Base-by-base conservation (phyloP, 2,329 filamentous ascomycete genomes). In the Calonectria pseudoturangicola region DNA sequence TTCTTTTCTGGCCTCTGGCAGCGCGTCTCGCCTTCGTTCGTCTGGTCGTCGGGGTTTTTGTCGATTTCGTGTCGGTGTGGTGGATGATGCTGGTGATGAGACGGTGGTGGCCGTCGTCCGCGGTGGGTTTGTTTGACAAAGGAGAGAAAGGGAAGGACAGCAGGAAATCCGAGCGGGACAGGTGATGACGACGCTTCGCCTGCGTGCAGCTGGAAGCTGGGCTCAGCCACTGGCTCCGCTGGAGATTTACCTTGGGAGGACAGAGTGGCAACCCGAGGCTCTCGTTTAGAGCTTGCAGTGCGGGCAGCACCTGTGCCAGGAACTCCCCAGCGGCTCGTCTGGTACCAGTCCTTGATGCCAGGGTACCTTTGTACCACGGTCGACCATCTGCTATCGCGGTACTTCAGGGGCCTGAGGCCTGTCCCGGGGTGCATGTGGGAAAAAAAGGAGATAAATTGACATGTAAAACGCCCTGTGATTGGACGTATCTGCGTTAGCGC, bases 401-500 rank as follows among this genome's bases (percentile, higher is more conserved):
- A 86, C 84, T 82, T 86, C 83, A 84, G 83, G 85, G 84, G 83
- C 78, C 77, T 72, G 76, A 81, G 77, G 77, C 77, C 79, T 70
- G 77, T 77, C 81, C 80, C 77, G 79, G 81, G 82, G 76, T 80
- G 79, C 77, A 77, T 75, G 74, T 80, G 79, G 76, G 72, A 75
- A 78, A 73, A 75, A 81, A 82, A 83, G 79, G 82, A 85, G 84
- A 86, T 83, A 85, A 83, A 86, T 83, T 82, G 79, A 79, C 75
- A 72, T 73, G 73, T 54, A 73, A 66, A 16, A 27, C n/a, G 48
- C 13, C 15, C 28, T 62, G 18, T 87, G 83, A 87, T 88, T 88
- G 85, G 86, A 74, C 72, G 70, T 41, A 74, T 10, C 54, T 21
- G 68, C 71, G 72, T 80, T 84, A 85, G 85, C 81, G 81, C 76